Percentiles rank a stretch among this genome's conserved stretches.
phyloP scores from a whole-genome alignment of 805 yeast species.

The Nakazawaea ambrosiae region DNA sequence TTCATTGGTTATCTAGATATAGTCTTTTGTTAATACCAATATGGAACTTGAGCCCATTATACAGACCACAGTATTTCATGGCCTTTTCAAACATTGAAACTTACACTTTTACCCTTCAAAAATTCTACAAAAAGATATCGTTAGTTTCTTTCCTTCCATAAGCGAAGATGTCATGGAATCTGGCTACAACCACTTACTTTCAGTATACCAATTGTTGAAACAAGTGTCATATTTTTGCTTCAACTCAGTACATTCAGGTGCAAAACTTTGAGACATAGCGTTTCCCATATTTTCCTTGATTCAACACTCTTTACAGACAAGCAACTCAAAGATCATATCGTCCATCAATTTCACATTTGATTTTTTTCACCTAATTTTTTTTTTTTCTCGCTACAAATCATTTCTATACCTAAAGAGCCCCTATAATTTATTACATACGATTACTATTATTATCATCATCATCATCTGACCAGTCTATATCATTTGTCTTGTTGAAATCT shows the following conservation, averaged over 20 bases:
- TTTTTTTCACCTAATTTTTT: too few species aligned
- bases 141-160: too few species aligned
- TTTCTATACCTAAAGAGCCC: too few species aligned
- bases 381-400: too few species aligned
- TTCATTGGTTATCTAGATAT: slow-evolving; percentile 61
- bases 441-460: too few species aligned
- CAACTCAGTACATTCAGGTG: slow-evolving; percentile 90
- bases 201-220: slow-evolving; percentile 93
- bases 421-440: too few species aligned
- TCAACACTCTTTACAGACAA: slow-evolving; percentile 1
- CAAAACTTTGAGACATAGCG: slow-evolving; percentile 79
- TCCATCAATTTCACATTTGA: not conserved
- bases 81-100: slow-evolving; percentile 7
- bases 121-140: too few species aligned
- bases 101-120: slow-evolving; percentile 47
- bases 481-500: slow-evolving; percentile 7
- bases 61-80: too few species aligned
- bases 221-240: slow-evolving; percentile 88
- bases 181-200: slow-evolving; percentile 54
- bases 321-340: too few species aligned
- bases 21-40: not conserved
- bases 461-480: slow-evolving; percentile 10
- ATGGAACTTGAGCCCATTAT: too few species aligned
- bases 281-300: slow-evolving; percentile 53
- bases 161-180: too few species aligned